phyloP scores from a whole-genome alignment of 129 eudicot species.

The Lactuca saligna region DNA sequence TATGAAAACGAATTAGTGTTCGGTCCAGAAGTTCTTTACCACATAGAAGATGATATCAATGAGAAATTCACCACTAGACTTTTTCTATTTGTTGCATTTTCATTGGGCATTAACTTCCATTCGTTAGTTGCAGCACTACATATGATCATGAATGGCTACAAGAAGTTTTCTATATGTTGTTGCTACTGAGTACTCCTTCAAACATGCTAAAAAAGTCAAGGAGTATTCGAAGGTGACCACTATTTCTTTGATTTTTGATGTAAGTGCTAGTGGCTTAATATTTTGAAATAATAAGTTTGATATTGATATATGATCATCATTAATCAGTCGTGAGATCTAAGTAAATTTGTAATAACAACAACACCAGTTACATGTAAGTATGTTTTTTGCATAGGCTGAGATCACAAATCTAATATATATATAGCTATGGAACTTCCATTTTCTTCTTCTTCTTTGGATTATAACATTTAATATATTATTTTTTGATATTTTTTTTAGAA shows the following conservation, averaged over 20 bases:
- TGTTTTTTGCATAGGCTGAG: too few species aligned
- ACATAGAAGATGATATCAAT: constrained; percentile 59
- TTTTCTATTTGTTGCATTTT: constrained; percentile 36
- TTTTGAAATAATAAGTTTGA: too few species aligned
- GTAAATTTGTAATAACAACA: too few species aligned
- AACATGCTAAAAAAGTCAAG: constrained; percentile 50
- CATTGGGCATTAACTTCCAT: constrained; percentile 48
- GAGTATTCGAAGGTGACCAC: constrained; percentile 46
- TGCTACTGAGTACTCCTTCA: constrained; percentile 53
- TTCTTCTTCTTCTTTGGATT: too few species aligned
- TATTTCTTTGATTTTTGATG: background rate
- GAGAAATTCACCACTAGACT: constrained; percentile 41
- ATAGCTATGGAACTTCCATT: too few species aligned
- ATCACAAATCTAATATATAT: too few species aligned
- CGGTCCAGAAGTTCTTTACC: constrained; percentile 60
- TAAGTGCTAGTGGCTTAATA: too few species aligned
- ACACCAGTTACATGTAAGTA: too few species aligned
- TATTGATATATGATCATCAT: too few species aligned
- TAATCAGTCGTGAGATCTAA: too few species aligned
- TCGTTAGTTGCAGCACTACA: constrained; percentile 51
- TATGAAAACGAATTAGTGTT: constrained; percentile 69
- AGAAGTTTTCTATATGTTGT: constrained; percentile 52
- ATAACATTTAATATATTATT: too few species aligned
- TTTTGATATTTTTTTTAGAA: too few species aligned
- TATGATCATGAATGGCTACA: constrained; percentile 56